Evolutionary conservation across 2,329 filamentous ascomycete genomes (phyloP), one percentile per base, ranked within the genome.

Genomic region (Trichoderma endophyticum): DNA sequence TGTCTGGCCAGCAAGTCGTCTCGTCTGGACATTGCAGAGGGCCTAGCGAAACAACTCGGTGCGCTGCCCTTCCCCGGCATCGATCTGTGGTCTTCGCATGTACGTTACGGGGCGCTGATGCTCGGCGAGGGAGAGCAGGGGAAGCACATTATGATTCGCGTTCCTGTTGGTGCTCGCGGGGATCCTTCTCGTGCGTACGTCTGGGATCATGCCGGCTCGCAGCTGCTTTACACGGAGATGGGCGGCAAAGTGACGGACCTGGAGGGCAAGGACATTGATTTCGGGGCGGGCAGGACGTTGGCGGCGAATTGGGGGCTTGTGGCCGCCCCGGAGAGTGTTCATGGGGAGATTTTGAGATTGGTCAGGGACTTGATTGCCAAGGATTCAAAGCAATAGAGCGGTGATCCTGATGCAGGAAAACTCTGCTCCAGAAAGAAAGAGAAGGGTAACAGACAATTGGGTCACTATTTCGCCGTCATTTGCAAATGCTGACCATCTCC

Each of bases 181-280:
- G 56, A 56, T 18, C 68, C 64, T 7, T 71, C 75, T 21, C 73
- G 73, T 43, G 79, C 80, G 71, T 80, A 77, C 65, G 76, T 82
- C 48, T 84, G 87, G 87, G 87, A 89, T 73, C 87, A 89, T 73
- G 87, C 87, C 0, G 87, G 87, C 6, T 86, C 87, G 1, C 88
- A 89, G 83, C 79, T 89, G 71, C 80, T 89, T 34, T 86, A 88
- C 70, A 84, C 86, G 70, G 87, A 89, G 78, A 80, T 85, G 1
- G 87, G 87, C 1, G 87, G 87, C 24, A 81, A 79, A 71, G 81
- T 89, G 60, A 88, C 86, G 0, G 87, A 89, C 69, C 79, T 83
- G 68, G 80, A 83, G 21, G 82, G 81, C 8, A 74, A 74, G 57
- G 68, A 73, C 1, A 78, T 82, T 3, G 80, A 83, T 48, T 83